Evolutionary conservation across 2,329 filamentous ascomycete genomes (phyloP).

Genomic region (Whalleya microplaca): DNA sequence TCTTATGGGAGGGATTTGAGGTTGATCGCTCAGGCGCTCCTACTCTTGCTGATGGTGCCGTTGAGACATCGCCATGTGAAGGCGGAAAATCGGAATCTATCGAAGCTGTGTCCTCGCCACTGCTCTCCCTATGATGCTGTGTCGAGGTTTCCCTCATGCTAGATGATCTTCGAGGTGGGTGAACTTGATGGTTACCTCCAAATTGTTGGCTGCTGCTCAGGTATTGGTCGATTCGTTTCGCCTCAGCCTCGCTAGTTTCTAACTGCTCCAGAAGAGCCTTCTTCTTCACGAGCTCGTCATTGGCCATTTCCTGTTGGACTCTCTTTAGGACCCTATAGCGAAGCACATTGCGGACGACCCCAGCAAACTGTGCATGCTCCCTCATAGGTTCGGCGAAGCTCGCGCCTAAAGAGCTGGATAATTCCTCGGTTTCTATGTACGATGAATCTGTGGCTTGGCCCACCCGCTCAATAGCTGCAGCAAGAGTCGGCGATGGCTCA

Average conservation of each 20-base stretch:
- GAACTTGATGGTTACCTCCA: conserved; percentile 37
- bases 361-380: conserved; percentile 95
- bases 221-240: conserved; percentile 91
- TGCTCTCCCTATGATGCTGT: conserved; percentile 58
- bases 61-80: conserved; percentile 74
- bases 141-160: conserved; percentile 56
- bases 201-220: conserved; percentile 73
- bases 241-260: conserved; percentile 92
- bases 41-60: conserved; percentile 75
- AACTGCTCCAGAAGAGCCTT: conserved; percentile 78
- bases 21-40: conserved; percentile 62
- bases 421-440: conserved; percentile 92
- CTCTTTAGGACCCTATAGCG: conserved; percentile 90
- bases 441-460: conserved; percentile 95
- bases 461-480: conserved; percentile 89
- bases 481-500: conserved; percentile 85
- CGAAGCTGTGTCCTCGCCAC: conserved; percentile 78
- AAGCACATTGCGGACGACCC: conserved; percentile 86
- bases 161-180: conserved; percentile 69
- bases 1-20: conserved; percentile 66
- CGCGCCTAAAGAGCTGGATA: conserved; percentile 84
- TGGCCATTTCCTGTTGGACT: conserved; percentile 96
- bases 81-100: conserved; percentile 97
- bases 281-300: conserved; percentile 91
- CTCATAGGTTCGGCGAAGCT: conserved; percentile 98